Percentiles rank a stretch among this genome's conserved stretches.
Conservation (phyloP, 2,329 filamentous ascomycete species). For the Davidsoniella eucalypti region DNA sequence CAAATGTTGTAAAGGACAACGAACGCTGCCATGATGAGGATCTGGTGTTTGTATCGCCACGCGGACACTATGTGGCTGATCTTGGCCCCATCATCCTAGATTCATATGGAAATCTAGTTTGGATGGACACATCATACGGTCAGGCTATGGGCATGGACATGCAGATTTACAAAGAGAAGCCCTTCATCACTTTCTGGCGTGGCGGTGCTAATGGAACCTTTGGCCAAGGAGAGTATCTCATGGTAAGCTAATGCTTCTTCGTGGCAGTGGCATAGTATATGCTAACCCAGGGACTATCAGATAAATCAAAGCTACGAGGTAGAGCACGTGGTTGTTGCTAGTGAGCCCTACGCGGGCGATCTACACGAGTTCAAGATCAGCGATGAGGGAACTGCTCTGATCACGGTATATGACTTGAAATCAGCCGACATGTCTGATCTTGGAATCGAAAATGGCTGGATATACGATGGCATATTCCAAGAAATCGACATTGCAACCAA, state of each 20-base stretch:
- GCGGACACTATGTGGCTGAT: constrained; percentile 20
- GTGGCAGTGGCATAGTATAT: neutral
- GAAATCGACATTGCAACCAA: constrained; percentile 35
- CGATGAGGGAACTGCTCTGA: constrained; percentile 23
- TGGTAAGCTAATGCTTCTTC: constrained; percentile 20
- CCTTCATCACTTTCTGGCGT: constrained; percentile 20
- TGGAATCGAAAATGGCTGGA: constrained; percentile 17
- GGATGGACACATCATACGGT: constrained; percentile 23
- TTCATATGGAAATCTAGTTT: constrained; percentile 26
- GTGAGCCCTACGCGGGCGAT: constrained; percentile 16
- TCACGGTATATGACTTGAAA: constrained; percentile 22
- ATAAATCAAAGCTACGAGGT: constrained; percentile 19
- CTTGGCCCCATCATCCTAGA: constrained; percentile 29
- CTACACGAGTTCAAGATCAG: constrained; percentile 27
- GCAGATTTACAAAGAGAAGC: constrained; percentile 12
- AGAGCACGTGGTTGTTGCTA: constrained; percentile 16
- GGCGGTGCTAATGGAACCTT: constrained; percentile 29
- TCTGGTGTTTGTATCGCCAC: constrained; percentile 24
- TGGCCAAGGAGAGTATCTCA: constrained; percentile 28
- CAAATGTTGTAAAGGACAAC: constrained; percentile 18
- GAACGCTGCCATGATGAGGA: constrained; percentile 22
- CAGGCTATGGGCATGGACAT: constrained; percentile 18
- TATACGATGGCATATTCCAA: constrained; percentile 23
- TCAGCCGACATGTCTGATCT: constrained; percentile 16
- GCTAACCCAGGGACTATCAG: constrained; percentile 13